Base-by-base conservation (phyloP, 805 yeast species). In the Candida palmyrensis region DNA sequence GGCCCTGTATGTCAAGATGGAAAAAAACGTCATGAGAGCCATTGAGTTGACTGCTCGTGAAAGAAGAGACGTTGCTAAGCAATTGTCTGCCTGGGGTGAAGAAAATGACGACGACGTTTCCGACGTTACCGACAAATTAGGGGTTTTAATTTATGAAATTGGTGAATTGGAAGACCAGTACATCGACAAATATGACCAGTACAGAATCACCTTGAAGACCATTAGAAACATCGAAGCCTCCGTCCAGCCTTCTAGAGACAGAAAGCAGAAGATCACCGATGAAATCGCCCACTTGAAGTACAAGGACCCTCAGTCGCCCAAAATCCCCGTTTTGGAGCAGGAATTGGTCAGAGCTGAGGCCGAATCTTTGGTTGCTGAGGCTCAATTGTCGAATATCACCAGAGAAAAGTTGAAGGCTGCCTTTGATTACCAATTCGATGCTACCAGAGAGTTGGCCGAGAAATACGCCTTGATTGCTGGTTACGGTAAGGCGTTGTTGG, bases 341-440 rank as follows among this genome's bases (percentile, higher is more conserved):
- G 94, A 85, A 62, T 71, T 85, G 55, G 95, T 86, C 38, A 75
- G 95, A 64, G 92, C 92, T 24, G 95, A 86, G 66, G 95, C 95
- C 35, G 95, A 86, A 65, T 80, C 88, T 33, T 70, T 85, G 44
- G 95, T 86, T 48, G 95, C 95, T 31, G 95, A 85, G 66, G 94
- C 94, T 19, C 95, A 86, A 68, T 71, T 86, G 49, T 82, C 90
- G 24, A 85, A 85, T 63, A 84, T 84, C 55, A 84, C 95, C 45
- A 74, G 95, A 66, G 88, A 85, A 56, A 82, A 83, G 63, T 73
- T 86, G 56, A 82, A 84, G 68, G 82, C 85, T 46, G 86, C 94
- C 27, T 84, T 75, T 71, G 74, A 79, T 62, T 82, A 82, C 60
- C 89, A 82, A 59, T 84, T 86, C 56, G 94, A 84, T 57, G 82